phyloP scores from a whole-genome alignment of 768 basidiomycete genomes.

The Termitomyces bulborhizus region DNA sequence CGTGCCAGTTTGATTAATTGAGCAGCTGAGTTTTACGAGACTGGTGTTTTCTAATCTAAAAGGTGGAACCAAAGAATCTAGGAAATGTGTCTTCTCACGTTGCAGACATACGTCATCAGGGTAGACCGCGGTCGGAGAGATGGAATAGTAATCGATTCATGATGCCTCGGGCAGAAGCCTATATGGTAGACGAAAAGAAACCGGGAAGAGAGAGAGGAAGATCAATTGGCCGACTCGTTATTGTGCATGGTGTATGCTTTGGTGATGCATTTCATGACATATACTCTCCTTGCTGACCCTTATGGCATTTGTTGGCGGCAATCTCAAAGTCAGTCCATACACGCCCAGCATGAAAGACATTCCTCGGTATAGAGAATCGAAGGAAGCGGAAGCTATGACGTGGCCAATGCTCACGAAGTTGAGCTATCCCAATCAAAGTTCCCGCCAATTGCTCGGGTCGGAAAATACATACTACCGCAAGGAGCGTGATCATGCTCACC shows the following conservation, averaged over 20 bases:
- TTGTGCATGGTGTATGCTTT: too few species aligned
- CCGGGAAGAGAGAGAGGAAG: too few species aligned
- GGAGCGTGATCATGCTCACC: too few species aligned
- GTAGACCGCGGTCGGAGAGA: conserved; percentile 6
- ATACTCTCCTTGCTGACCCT: not conserved
- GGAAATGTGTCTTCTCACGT: not conserved
- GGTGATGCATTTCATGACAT: not conserved
- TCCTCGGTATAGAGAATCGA: not conserved
- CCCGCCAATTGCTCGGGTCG: too few species aligned
- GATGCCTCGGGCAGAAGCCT: not conserved
- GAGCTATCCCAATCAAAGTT: too few species aligned
- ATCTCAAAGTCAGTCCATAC: too few species aligned
- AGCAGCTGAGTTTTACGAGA: conserved; percentile 4
- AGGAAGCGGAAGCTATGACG: not conserved
- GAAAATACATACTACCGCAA: too few species aligned
- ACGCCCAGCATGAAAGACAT: not conserved
- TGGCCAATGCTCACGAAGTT: not conserved
- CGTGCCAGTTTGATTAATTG: conserved; percentile 1
- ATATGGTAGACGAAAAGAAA: too few species aligned
- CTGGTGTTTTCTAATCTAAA: not conserved
- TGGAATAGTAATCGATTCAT: conserved; percentile 1
- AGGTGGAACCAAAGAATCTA: not conserved
- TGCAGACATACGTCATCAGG: conserved; percentile 9
- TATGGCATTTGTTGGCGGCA: too few species aligned
- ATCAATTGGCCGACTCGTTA: too few species aligned